Conservation (phyloP, 345 rosid genomes). For the Eucalyptus viminalis region DNA sequence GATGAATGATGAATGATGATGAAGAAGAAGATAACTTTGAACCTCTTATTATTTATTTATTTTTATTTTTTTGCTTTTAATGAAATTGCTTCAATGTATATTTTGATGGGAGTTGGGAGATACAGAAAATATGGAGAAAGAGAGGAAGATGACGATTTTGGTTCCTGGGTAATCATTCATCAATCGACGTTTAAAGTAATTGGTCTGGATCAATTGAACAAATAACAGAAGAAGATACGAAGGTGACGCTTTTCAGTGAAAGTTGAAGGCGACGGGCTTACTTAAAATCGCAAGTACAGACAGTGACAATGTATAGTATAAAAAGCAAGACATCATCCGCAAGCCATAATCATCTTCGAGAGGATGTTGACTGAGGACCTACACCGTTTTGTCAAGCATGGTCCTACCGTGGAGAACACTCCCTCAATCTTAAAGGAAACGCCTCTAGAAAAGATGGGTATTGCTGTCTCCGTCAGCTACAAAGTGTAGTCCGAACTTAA, state of each 20-base stretch:
- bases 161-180: background rate
- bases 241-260: background rate
- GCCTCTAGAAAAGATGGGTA: background rate
- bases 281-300: background rate
- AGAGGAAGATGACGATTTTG: background rate
- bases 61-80: fast-evolving
- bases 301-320: background rate
- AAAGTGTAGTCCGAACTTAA: background rate
- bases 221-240: background rate
- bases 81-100: background rate
- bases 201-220: background rate
- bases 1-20: background rate
- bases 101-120: background rate
- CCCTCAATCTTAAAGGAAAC: background rate
- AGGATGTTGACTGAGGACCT: background rate
- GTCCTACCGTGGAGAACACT: background rate
- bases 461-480: background rate
- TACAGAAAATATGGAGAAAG: background rate
- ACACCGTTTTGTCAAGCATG: background rate
- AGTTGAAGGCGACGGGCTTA: background rate
- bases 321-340: background rate
- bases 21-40: background rate
- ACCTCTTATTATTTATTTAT: background rate
- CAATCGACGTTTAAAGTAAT: background rate
- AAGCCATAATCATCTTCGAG: background rate